Conservation (phyloP, 2,329 filamentous ascomycete genomes). For the Talaromyces sp. region DNA sequence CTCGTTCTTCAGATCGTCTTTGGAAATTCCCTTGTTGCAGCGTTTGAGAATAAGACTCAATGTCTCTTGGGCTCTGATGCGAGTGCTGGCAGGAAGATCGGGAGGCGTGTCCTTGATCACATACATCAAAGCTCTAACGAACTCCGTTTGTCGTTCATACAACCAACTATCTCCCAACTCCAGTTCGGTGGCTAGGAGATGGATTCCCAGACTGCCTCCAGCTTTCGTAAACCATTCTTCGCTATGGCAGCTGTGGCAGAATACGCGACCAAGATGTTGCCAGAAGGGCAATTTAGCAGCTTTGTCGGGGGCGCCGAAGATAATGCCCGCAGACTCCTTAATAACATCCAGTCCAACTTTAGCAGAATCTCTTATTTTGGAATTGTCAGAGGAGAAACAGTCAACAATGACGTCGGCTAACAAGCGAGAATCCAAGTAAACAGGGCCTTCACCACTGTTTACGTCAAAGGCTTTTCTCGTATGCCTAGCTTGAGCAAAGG, state of each 20-base stretch:
- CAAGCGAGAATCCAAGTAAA: conserved; percentile 80
- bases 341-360: conserved; percentile 73
- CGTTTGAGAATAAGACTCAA: conserved; percentile 73
- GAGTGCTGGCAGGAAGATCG: conserved; percentile 85
- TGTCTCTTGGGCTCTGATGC: conserved; percentile 75
- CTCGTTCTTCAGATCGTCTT: conserved; percentile 69
- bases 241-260: conserved; percentile 92
- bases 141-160: conserved; percentile 74
- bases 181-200: conserved; percentile 77
- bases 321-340: conserved; percentile 68
- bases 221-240: conserved; percentile 99
- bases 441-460: conserved; percentile 75
- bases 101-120: conserved; percentile 98
- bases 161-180: conserved; percentile 83
- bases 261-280: conserved; percentile 71
- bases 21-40: conserved; percentile 73
- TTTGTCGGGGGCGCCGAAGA: conserved; percentile 70
- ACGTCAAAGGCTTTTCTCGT: conserved; percentile 76
- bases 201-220: conserved; percentile 85
- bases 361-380: conserved; percentile 74
- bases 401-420: conserved; percentile 88
- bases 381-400: conserved; percentile 79
- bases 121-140: conserved; percentile 87
- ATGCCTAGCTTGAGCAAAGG: conserved; percentile 77
- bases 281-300: conserved; percentile 81